Conservation (phyloP, 2,329 filamentous ascomycete species). For the Penicillium sp. region DNA sequence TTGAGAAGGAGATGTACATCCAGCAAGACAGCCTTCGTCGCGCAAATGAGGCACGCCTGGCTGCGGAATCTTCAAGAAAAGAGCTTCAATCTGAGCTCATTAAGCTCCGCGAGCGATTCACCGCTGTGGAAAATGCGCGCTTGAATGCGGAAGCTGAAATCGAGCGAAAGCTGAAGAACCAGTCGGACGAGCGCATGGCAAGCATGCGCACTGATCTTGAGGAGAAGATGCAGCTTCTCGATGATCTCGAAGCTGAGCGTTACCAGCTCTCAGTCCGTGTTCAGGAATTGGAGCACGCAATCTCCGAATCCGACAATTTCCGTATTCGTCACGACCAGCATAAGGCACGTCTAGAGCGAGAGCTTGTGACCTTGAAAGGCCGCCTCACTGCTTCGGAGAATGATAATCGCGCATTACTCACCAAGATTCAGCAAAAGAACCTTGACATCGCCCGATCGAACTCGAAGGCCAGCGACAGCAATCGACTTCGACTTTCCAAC, state of each 20-base stretch:
- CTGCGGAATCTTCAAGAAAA: conserved; percentile 80
- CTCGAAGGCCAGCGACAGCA: conserved; percentile 77
- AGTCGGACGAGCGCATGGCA: conserved; percentile 73
- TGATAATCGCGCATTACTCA: conserved; percentile 88
- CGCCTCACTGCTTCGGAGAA: conserved; percentile 88
- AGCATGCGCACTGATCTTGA: conserved; percentile 75
- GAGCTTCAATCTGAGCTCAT: conserved; percentile 83
- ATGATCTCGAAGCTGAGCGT: conserved; percentile 74
- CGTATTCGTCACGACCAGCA: conserved; percentile 86
- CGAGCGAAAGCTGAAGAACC: conserved; percentile 69
- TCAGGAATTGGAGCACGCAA: conserved; percentile 77
- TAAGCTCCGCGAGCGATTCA: conserved; percentile 72
- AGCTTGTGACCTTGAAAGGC: conserved; percentile 85
- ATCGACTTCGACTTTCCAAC: conserved; percentile 67
- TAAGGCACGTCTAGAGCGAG: conserved; percentile 86
- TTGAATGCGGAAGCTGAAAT: conserved; percentile 73
- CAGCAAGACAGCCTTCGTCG: conserved; percentile 88
- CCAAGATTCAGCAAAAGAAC: conserved; percentile 96
- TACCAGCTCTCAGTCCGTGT: conserved; percentile 70
- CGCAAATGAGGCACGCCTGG: conserved; percentile 71
- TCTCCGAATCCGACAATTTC: conserved; percentile 83
- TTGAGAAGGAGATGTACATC: conserved; percentile 95
- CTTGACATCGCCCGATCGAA: conserved; percentile 89
- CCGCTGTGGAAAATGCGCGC: conserved; percentile 78
- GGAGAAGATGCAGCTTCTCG: conserved; percentile 66